Evolutionary conservation across 306 rosid genomes (phyloP), one percentile per base, ranked within the genome.

Genomic region (Comarum palustre): DNA sequence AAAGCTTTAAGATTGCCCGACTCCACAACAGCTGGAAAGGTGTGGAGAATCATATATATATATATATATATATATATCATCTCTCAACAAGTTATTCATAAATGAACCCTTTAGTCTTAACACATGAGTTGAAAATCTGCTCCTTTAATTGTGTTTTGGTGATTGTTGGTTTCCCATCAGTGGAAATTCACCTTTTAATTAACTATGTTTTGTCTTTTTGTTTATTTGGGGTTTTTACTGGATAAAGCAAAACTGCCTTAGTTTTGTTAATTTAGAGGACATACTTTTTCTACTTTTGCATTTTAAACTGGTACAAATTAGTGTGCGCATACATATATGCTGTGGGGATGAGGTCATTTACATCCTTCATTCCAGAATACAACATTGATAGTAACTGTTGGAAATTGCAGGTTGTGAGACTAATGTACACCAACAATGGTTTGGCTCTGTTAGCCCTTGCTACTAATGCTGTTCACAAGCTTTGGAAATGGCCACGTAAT

Each of bases 401-500:
- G 22, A 41, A 77, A 58, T 78, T 75, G 62, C 78, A 82, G 86
- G 70, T 82, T 74, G 80, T 82, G 75, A 75, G 80, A 60, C 69
- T 82, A 29, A 82, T 82, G 75, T 82, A 78, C 78, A 82, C 86
- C 24, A 82, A 82, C 69, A 82, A 27, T 75, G 86, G 86, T 77
- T 61, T 58, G 20, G 70, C 80, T 59, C 27, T 82, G 47, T 55
- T 82, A 73, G 81, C 75, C 19, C 86, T 82, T 13, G 76, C 83
- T n/a, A 71, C 83, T 25, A 82, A 68, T 75, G 86, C 83, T 41
- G 80, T 73, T 78, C 86, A 82, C 65, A 82, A 82, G 82, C 86
- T 82, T 36, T 82, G 86, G 86, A 82, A 82, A 78, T 82, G 86
- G 86, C 86, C 76, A 6, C 86, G 83, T 55, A 71, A 69, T 51